Base-by-base conservation (phyloP, 108 stramenopile genomes). In the Mayamaea pseudoterrestris region DNA sequence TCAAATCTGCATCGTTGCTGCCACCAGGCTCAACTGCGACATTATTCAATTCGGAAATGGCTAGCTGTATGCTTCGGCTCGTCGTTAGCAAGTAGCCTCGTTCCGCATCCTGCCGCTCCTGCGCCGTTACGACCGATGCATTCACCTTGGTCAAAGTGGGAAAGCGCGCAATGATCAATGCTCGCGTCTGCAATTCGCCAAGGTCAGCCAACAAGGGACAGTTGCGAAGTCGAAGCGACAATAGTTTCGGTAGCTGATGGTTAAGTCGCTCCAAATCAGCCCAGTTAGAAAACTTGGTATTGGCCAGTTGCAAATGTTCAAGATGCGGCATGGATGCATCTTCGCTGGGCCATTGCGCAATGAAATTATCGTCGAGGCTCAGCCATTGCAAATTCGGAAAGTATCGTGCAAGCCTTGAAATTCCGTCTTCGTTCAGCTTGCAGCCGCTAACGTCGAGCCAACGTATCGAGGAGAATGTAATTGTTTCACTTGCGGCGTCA, bases 21-120 rank as follows among this genome's bases (percentile, higher is more conserved):
- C n/a, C n/a, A n/a, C n/a, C n/a, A n/a, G n/a, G n/a, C n/a, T n/a
- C n/a, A n/a, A n/a, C n/a, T n/a, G n/a, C n/a, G n/a, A n/a, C n/a
- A n/a, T n/a, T n/a, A n/a, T n/a, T n/a, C n/a, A n/a, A 6, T 8
- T 39, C 5, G 16, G 16, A 24, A 44, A 44, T 44, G 18, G n/a
- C 44, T 44, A 31, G 47, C 30, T 29, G 47, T 35, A 9, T 24
- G 3, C 44, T 21, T 44, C 23, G 44, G 5, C 32, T 49, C n/a
- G n/a, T n/a, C 44, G 43, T 73, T 76, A 45, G 80, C 3, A 69
- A 72, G 64, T 89, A 93, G 27, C 78, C 61, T 34, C 78, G 67
- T 49, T 89, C 91, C 22, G 91, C 83, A 34, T 88, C 86, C 17
- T 41, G n/a, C 20, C 86, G 63, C 59, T 93, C 87, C 28, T 71